Evolutionary conservation across 164 flowering plant species (phyloP).

Genomic region (Vitis riparia): DNA sequence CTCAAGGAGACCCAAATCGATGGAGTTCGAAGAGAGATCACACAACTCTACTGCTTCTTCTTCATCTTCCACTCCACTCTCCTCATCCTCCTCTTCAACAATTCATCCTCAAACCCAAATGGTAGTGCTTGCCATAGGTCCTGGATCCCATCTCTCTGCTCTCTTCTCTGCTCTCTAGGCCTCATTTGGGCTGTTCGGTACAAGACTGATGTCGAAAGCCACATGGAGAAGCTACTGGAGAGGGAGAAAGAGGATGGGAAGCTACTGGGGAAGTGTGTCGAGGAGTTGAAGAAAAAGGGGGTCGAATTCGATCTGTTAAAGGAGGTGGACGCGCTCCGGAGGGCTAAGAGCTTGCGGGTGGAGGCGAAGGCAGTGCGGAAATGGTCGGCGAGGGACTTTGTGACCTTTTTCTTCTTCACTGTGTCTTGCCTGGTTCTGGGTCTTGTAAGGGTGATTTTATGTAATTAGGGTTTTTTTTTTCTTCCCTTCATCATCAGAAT

Average conservation of each 20-base stretch:
- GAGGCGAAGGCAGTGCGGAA: constrained; percentile 58
- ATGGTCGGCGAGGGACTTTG: constrained; percentile 89
- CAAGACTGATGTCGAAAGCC: constrained; percentile 73
- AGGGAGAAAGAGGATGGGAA: constrained; percentile 85
- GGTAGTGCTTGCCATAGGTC: constrained; percentile 50
- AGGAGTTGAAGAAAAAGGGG: constrained; percentile 88
- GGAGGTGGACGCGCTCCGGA: constrained; percentile 85
- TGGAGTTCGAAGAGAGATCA: constrained; percentile 65
- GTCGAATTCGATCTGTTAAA: constrained; percentile 84
- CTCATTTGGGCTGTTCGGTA: constrained; percentile 87
- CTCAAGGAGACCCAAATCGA: constrained; percentile 87
- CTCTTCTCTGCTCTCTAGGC: constrained; percentile 69
- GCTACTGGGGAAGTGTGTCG: constrained; percentile 74
- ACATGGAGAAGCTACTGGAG: constrained; percentile 72
- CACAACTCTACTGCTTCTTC: constrained; percentile 82
- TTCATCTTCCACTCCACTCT: constrained; percentile 79
- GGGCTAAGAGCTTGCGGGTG: constrained; percentile 87
- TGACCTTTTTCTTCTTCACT: constrained; percentile 63
- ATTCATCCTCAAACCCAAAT: constrained; percentile 22
- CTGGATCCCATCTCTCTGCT: constrained; percentile 82
- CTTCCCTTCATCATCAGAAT: no score
- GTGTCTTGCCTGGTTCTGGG: constrained; percentile 65
- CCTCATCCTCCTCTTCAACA: constrained; percentile 68
- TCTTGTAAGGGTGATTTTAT: constrained; percentile 64
- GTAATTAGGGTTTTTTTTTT: constrained; percentile 26